phyloP scores from a whole-genome alignment of 768 basidiomycete genomes.

The Scleroderma citrinum region DNA sequence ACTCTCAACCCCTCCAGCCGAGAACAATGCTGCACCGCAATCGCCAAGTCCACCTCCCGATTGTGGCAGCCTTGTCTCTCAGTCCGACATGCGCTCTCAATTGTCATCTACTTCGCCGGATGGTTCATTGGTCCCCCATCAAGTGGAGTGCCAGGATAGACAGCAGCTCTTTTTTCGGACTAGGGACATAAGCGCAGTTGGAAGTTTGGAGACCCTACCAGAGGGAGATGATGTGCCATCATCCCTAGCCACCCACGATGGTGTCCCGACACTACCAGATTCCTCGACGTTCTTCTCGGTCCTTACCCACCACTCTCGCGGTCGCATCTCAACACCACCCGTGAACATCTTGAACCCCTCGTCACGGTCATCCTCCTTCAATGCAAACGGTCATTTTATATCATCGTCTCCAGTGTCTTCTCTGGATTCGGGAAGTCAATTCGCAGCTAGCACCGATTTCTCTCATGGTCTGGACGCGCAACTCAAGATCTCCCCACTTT shows the following conservation, averaged over 20 bases:
- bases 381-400: slow-evolving; percentile 39
- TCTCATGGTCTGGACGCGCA: slow-evolving; percentile 59
- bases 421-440: slow-evolving; percentile 65
- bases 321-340: slow-evolving; percentile 42
- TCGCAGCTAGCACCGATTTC: slow-evolving; percentile 43
- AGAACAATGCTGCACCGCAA: slow-evolving; percentile 60
- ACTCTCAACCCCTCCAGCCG: slow-evolving; percentile 55
- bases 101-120: slow-evolving; percentile 34
- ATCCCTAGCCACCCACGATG: slow-evolving; percentile 23
- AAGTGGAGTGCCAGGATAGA: slow-evolving; percentile 38
- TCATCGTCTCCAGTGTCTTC: slow-evolving; percentile 79
- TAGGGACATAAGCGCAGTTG: slow-evolving; percentile 46
- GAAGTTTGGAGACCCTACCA: slow-evolving; percentile 45
- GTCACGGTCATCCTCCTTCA: slow-evolving; percentile 39
- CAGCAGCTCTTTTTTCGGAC: slow-evolving; percentile 34
- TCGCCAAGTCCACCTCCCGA: slow-evolving; percentile 60
- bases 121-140: slow-evolving; percentile 43
- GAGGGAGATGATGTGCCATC: slow-evolving; percentile 51
- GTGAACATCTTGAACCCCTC: slow-evolving; percentile 29
- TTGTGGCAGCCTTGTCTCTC: slow-evolving; percentile 19
- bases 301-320: slow-evolving; percentile 34
- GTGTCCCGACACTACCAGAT: slow-evolving; percentile 20
- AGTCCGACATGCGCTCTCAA: slow-evolving; percentile 27
- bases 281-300: slow-evolving; percentile 35
- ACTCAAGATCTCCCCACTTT: slow-evolving; percentile 67